These are phyloP conservation scores for Gossypium ekmanianum DNA, from an alignment of 345 rosid genomes.

Conservation along the genomic window DNA sequence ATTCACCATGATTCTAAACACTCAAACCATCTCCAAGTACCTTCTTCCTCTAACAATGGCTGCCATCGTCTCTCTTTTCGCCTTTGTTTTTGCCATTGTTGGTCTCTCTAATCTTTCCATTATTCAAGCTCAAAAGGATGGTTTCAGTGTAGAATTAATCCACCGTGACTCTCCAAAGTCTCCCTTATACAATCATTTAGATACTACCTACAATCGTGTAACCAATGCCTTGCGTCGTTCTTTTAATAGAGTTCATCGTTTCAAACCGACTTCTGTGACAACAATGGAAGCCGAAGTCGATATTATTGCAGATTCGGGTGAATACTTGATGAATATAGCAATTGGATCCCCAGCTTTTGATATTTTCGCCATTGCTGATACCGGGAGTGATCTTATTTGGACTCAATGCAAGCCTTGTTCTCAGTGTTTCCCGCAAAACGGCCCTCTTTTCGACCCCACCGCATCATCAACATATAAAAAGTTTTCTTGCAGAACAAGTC, in stretches of 20 bases:
- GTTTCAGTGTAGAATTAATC: constrained; percentile 32
- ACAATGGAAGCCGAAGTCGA: neutral
- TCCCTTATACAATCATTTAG: constrained; percentile 27
- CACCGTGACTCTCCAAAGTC: constrained; percentile 39
- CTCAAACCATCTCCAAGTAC: neutral
- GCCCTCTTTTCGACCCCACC: constrained; percentile 36
- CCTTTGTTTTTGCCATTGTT: neutral
- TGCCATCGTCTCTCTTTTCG: neutral
- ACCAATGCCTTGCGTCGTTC: constrained; percentile 29
- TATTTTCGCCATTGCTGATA: constrained; percentile 24
- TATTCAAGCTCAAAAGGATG: neutral
- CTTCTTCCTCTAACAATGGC: neutral
- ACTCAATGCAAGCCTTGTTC: constrained; percentile 34
- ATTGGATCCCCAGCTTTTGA: constrained; percentile 30
- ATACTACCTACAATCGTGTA: constrained; percentile 16
- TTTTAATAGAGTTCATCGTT: constrained; percentile 17
- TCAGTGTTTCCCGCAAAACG: constrained; percentile 29
- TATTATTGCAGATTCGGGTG: constrained; percentile 14
- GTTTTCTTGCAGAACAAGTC: constrained; percentile 30
- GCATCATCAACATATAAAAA: constrained; percentile 35
- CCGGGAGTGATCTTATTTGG: constrained; percentile 35
- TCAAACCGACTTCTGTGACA: constrained; percentile 6
- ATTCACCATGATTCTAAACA: neutral
- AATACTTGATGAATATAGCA: constrained; percentile 31
- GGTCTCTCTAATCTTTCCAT: neutral